Percentiles rank a stretch among this genome's conserved stretches.
phyloP scores from a whole-genome alignment of 148 eudicot genomes.

The Rhododendron henanense region DNA sequence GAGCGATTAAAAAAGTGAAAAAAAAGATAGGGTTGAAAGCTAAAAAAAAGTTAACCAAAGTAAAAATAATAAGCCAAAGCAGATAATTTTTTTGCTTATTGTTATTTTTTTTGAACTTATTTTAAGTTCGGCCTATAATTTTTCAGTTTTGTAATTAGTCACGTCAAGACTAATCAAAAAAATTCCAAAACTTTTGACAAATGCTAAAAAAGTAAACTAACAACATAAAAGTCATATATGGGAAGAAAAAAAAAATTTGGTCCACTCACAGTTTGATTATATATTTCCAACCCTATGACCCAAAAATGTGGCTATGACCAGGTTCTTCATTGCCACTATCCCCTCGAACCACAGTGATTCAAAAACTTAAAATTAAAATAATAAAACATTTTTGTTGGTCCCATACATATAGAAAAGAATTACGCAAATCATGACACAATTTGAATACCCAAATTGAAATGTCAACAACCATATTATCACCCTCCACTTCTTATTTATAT shows the following conservation, averaged over 20 bases:
- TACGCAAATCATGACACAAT: not conserved
- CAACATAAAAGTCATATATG: not conserved
- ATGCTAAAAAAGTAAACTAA: not conserved
- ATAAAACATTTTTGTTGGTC: not conserved
- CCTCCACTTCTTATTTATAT: not conserved
- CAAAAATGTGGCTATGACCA: not conserved
- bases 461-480: not conserved
- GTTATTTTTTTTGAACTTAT: not conserved
- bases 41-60: not conserved
- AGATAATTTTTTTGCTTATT: not conserved
- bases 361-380: too few relatives aligned
- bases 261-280: too few relatives aligned
- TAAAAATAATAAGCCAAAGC: not conserved
- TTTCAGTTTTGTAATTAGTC: not conserved
- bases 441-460: not conserved
- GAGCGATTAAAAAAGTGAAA: not conserved
- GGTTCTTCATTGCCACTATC: not conserved
- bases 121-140: not conserved
- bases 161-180: not conserved
- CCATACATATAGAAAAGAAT: not conserved
- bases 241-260: too few relatives aligned
- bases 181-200: not conserved
- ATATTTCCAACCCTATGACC: too few relatives aligned
- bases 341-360: not conserved
- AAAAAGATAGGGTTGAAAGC: not conserved